Conservation (phyloP, 2,329 filamentous ascomycete genomes). For the Calonectria fujianensis region DNA sequence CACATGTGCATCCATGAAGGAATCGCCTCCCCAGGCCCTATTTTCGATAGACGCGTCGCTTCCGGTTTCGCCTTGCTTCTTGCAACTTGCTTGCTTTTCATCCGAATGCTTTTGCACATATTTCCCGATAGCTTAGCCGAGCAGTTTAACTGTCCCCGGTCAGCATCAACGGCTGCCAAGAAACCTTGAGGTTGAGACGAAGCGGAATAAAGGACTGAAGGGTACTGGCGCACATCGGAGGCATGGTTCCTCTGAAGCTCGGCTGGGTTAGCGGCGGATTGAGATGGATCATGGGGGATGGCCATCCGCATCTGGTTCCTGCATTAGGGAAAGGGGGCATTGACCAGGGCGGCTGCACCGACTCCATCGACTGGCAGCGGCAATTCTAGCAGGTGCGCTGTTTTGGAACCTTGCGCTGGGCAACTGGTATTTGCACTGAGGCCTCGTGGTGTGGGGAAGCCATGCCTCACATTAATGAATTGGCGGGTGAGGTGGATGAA, state of each 20-base stretch:
- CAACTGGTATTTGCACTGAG: slow-evolving; percentile 12
- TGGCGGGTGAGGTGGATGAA: slow-evolving; percentile 26
- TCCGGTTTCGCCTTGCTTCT: slow-evolving; percentile 5
- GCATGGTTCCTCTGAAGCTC: slow-evolving; percentile 32
- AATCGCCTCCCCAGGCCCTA: neutral
- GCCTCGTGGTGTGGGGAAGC: slow-evolving; percentile 38
- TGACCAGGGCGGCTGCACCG: slow-evolving; percentile 36
- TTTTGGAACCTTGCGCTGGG: slow-evolving; percentile 30
- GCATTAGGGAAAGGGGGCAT: slow-evolving; percentile 49
- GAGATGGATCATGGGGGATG: slow-evolving; percentile 33
- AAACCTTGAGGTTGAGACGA: slow-evolving; percentile 26
- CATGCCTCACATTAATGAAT: slow-evolving; percentile 38
- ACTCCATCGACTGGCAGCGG: slow-evolving; percentile 25
- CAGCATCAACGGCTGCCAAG: slow-evolving; percentile 30
- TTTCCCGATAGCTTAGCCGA: slow-evolving; percentile 15
- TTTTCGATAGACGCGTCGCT: neutral
- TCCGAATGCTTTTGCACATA: neutral
- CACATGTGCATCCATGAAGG: neutral
- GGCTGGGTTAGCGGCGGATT: slow-evolving; percentile 31
- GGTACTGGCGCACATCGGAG: slow-evolving; percentile 33
- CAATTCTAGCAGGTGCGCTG: slow-evolving; percentile 1
- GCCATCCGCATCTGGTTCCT: slow-evolving; percentile 51
- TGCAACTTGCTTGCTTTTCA: slow-evolving; percentile 22
- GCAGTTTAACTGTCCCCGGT: slow-evolving; percentile 3
- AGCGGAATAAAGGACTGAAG: slow-evolving; percentile 34